A percentile compares a stretch with the other conserved stretches of the same genome.
These are phyloP conservation scores for Annona squamosa DNA, from an alignment of 164 flowering plant genomes.

Conservation along the genomic window DNA sequence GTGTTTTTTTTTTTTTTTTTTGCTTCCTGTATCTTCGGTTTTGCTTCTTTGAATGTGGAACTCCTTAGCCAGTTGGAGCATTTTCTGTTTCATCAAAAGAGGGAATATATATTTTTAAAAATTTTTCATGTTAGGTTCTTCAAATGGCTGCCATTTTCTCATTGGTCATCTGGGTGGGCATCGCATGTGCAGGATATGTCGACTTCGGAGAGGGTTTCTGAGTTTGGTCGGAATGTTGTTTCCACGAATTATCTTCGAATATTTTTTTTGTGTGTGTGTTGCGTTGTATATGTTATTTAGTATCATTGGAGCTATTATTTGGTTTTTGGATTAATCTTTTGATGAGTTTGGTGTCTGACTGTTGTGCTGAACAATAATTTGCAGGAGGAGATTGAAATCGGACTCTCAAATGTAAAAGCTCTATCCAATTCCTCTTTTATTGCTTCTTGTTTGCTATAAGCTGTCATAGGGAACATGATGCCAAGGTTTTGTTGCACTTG, in stretches of 20 bases:
- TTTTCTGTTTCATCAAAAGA: too few species aligned
- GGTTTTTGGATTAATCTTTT: background rate
- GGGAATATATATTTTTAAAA: too few species aligned
- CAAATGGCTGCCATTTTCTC: too few species aligned
- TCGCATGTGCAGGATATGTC: too few species aligned
- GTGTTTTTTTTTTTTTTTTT: too few species aligned
- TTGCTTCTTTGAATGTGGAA: too few species aligned
- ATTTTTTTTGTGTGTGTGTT: background rate
- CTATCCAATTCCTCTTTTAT: background rate
- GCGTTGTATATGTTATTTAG: background rate
- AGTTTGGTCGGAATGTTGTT: background rate
- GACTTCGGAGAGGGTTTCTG: background rate
- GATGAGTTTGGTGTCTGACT: constrained; percentile 11
- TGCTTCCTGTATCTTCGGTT: too few species aligned
- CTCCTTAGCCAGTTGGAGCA: too few species aligned
- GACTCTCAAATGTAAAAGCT: constrained; percentile 61
- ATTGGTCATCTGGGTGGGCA: too few species aligned
- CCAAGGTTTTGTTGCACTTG: background rate
- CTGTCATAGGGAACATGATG: background rate
- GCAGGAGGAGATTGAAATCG: constrained; percentile 81
- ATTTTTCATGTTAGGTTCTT: too few species aligned
- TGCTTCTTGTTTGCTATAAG: background rate
- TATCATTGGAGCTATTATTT: background rate
- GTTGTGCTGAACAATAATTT: constrained; percentile 12
- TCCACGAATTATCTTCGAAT: background rate